Evolutionary conservation across 2,329 filamentous ascomycete genomes (phyloP).

Genomic region (Ophiosphaerella korrae): DNA sequence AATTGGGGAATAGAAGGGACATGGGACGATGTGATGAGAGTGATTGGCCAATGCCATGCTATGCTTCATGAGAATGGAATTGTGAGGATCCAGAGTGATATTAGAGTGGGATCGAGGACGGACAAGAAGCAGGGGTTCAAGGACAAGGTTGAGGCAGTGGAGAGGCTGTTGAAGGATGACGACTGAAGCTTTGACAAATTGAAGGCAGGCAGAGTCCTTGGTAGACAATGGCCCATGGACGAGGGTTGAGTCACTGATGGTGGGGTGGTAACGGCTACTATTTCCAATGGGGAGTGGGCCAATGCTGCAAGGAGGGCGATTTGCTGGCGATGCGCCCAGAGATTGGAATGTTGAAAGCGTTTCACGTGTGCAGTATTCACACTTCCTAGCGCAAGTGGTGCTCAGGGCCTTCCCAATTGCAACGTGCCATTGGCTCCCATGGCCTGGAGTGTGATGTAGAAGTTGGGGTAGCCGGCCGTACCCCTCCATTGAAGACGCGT

Average conservation of each 20-base stretch:
- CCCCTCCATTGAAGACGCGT: background rate
- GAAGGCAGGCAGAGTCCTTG: background rate
- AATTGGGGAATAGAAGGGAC: conserved; percentile 69
- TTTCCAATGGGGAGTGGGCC: too few relatives aligned
- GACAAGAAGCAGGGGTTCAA: conserved; percentile 83
- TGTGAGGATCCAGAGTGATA: conserved; percentile 80
- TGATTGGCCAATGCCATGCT: conserved; percentile 48
- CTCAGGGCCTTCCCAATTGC: too few relatives aligned
- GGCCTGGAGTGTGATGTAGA: background rate
- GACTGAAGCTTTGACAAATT: conserved; percentile 33
- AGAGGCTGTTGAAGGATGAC: conserved; percentile 54
- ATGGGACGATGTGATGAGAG: conserved; percentile 84
- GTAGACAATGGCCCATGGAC: too few relatives aligned
- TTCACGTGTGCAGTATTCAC: too few relatives aligned
- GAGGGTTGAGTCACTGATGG: too few relatives aligned
- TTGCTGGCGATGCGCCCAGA: too few relatives aligned
- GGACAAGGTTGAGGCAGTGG: conserved; percentile 74
- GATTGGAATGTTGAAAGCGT: too few relatives aligned
- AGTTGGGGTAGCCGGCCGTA: conserved; percentile 5
- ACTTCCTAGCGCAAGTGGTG: too few relatives aligned
- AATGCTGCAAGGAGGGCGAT: too few relatives aligned
- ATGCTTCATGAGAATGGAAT: conserved; percentile 47
- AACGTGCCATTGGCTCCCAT: background rate
- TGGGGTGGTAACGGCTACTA: too few relatives aligned
- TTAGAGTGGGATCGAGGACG: conserved; percentile 82